Conservation (phyloP, 192 early-diverging fungal genomes). For the Dimargaris xerosporica region DNA sequence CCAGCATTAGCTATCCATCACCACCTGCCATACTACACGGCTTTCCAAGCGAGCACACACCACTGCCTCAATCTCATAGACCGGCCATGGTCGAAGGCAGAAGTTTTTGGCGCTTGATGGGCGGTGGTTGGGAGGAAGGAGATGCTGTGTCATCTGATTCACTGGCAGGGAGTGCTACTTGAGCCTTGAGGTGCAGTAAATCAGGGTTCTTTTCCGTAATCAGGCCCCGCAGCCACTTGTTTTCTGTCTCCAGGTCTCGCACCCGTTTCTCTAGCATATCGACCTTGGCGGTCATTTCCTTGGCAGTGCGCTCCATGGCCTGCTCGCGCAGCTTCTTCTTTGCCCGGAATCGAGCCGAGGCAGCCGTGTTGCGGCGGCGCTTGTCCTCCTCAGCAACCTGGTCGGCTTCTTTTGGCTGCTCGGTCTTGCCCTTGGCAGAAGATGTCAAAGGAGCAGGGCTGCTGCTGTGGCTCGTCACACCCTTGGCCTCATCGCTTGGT, state of each 20-base stretch:
- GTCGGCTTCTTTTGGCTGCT: too few relatives aligned
- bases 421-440: too few relatives aligned
- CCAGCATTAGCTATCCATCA: too few relatives aligned
- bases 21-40: too few relatives aligned
- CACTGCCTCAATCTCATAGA: too few relatives aligned
- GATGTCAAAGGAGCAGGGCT: too few relatives aligned
- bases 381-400: conserved; percentile 63
- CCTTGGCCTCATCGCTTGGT: too few relatives aligned
- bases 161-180: too few relatives aligned
- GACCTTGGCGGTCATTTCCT: conserved; percentile 55
- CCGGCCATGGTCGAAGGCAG: too few relatives aligned
- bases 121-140: conserved; percentile 29
- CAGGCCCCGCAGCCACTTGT: conserved; percentile 75
- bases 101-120: conserved; percentile 9
- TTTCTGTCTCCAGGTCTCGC: conserved; percentile 76
- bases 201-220: conserved; percentile 60
- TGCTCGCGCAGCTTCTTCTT: conserved; percentile 92
- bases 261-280: conserved; percentile 60
- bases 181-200: conserved; percentile 12
- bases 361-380: conserved; percentile 84
- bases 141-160: not conserved
- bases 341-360: conserved; percentile 83
- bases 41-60: too few relatives aligned
- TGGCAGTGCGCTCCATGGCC: conserved; percentile 62
- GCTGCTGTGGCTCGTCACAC: too few relatives aligned